A percentile compares a stretch with the other conserved stretches of the same genome.
Conservation (phyloP, 257 asterid species). For the Echium plantagineum region DNA sequence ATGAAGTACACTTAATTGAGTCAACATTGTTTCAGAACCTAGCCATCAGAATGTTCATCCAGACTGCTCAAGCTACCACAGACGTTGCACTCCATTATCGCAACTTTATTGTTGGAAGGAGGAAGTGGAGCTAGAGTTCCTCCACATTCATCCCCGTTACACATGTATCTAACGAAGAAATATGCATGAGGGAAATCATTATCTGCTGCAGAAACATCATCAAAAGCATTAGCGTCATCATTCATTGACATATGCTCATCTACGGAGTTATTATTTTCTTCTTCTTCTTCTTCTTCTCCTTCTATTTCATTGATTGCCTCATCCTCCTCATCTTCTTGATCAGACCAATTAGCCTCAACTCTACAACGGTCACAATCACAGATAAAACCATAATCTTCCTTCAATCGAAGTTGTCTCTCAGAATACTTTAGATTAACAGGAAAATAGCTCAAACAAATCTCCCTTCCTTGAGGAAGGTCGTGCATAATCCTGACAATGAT, state of each 20-base stretch:
- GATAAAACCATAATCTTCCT: slow-evolving; percentile 71
- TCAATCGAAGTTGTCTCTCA: slow-evolving; percentile 74
- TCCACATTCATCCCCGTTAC: slow-evolving; percentile 62
- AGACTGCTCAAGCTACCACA: slow-evolving; percentile 57
- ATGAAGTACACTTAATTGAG: background rate
- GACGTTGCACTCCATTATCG: slow-evolving; percentile 76
- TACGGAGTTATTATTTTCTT: slow-evolving; percentile 40
- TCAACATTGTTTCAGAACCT: slow-evolving; percentile 5
- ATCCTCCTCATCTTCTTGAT: slow-evolving; percentile 46
- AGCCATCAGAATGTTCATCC: slow-evolving; percentile 20
- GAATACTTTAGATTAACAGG: slow-evolving; percentile 68
- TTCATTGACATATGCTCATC: slow-evolving; percentile 22
- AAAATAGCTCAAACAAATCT: slow-evolving; percentile 80
- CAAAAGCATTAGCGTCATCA: slow-evolving; percentile 18
- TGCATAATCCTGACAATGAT: slow-evolving; percentile 64
- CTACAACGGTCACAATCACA: slow-evolving; percentile 88
- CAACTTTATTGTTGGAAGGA: slow-evolving; percentile 31
- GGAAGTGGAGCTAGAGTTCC: slow-evolving; percentile 94
- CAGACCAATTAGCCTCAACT: slow-evolving; percentile 92
- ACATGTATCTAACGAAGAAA: slow-evolving; percentile 72
- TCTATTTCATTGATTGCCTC: slow-evolving; percentile 17
- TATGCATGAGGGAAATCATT: slow-evolving; percentile 76
- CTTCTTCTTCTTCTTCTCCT: slow-evolving; percentile 24
- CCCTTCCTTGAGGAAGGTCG: slow-evolving; percentile 63
- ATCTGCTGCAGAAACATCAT: too few species aligned